These are phyloP conservation scores for Zelopaecilomyces penicillatus DNA, from an alignment of 2,329 filamentous ascomycete genomes.

Conservation along the genomic window DNA sequence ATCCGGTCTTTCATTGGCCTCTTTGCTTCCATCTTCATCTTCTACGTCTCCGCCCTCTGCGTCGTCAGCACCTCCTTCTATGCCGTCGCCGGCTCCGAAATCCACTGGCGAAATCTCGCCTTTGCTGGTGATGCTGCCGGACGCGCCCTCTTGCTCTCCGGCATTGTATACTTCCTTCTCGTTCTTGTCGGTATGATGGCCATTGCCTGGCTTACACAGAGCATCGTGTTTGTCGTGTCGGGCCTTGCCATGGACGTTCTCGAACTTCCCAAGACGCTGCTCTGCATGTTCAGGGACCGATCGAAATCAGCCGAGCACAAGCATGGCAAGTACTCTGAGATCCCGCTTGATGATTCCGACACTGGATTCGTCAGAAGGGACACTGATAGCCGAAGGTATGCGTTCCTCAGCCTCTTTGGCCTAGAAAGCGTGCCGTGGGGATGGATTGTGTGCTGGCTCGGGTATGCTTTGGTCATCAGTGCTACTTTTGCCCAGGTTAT, in stretches of 20 bases:
- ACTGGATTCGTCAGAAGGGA: constrained; percentile 7
- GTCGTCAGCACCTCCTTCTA: constrained; percentile 19
- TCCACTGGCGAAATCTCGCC: constrained; percentile 27
- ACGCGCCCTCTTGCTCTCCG: constrained; percentile 21
- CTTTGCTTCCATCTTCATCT: constrained; percentile 14
- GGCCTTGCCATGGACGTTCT: constrained; percentile 18
- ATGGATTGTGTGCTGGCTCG: not conserved
- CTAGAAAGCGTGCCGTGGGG: not conserved
- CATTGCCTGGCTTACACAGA: constrained; percentile 19
- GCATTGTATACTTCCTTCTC: constrained; percentile 18
- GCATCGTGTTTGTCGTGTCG: constrained; percentile 11
- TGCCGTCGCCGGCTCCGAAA: constrained; percentile 22
- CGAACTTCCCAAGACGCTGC: constrained; percentile 12
- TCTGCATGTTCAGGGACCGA: not conserved
- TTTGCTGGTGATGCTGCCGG: constrained; percentile 23
- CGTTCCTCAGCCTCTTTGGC: not conserved
- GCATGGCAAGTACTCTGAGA: constrained; percentile 14
- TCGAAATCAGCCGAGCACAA: not conserved
- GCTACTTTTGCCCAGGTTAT: constrained; percentile 15
- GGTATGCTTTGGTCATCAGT: constrained; percentile 5
- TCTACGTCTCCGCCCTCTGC: constrained; percentile 9
- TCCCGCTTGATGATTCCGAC: constrained; percentile 13
- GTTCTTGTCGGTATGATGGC: constrained; percentile 11
- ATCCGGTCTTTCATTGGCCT: constrained; percentile 12
- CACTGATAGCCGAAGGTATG: not conserved